Base-by-base conservation (phyloP, 495 filamentous ascomycete genomes). In the Talaromyces borbonicus region DNA sequence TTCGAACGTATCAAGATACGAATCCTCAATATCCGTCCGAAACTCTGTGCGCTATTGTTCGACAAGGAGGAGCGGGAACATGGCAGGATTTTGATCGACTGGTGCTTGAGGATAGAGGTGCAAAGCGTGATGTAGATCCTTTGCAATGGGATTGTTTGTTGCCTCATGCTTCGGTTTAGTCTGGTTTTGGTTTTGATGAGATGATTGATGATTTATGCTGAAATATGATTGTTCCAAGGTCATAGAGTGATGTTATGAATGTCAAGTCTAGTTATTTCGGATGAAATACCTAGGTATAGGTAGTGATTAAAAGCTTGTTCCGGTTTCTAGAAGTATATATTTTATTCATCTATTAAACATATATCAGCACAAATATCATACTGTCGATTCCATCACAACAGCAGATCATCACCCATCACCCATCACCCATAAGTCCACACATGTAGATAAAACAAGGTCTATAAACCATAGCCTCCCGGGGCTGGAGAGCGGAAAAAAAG, bases 301-400 rank as follows among this genome's bases (percentile, higher is more conserved):
- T 12, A 12, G 11, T 32, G 9, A 32, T 32, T 32, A 14, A 32
- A 32, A 4, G 30, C 15, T n/a, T 12, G 15, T 32, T 4, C 4
- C 30, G 15, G 15, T 22, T 20, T 22, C 18, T 20, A 11, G 11
- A 38, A 11, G 18, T 22, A 38, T 38, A 38, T 38, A 22, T 38
- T 20, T 38, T 38, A 22, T 11, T 4, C 19, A 38, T 14, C 22
- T 38, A 8, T 9, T 38, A 20, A 37, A 15, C 4, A 12, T 1
- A 20, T 20, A 39, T 25, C 38, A 15, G 26, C 12, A 26, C 24
- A 41, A 2, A 41, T 26, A 16, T 25, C 38, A 26, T 26, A 2
- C 22, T 41, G 38, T 41, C 16, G 38, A 9, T 18, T 41, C n/a
- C 38, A 41, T 41, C 38, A 41, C 38, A 41, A 41, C 38, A 41